A percentile compares a stretch with the other conserved stretches of the same genome.
Evolutionary conservation across 228 moss, liverwort and hornwort genomes (phyloP).

Genomic region (Sphagnum magellanicum): DNA sequence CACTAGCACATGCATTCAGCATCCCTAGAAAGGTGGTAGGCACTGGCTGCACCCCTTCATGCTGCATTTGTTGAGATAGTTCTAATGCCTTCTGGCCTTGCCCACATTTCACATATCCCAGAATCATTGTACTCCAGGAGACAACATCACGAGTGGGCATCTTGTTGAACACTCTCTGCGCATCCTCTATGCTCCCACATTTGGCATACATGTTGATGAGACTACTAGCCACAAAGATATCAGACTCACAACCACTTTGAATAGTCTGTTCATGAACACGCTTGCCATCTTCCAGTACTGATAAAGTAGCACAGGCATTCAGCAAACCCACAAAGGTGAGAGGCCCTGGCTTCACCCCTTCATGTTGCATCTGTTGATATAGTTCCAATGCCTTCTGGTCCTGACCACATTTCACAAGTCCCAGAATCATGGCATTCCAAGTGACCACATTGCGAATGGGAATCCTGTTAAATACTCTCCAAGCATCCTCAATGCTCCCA

Average conservation of each 20-base stretch:
- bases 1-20: neutral
- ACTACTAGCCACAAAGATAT: neutral
- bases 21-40: neutral
- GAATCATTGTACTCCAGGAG: conserved; percentile 5
- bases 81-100: neutral
- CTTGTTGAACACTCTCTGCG: conserved; percentile 1
- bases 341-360: conserved; percentile 3
- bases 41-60: neutral
- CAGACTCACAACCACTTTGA: conserved; percentile 4
- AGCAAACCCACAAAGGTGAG: neutral
- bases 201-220: conserved; percentile 7
- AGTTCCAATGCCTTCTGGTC: neutral
- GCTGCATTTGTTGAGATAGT: neutral
- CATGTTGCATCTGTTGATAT: neutral
- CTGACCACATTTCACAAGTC: neutral
- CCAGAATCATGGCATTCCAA: conserved; percentile 1
- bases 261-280: neutral
- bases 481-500: neutral
- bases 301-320: conserved; percentile 1
- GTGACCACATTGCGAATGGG: neutral
- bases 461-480: neutral
- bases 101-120: neutral
- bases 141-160: neutral
- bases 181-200: conserved; percentile 4
- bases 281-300: neutral